phyloP scores from a whole-genome alignment of 257 asterid species.

The Solanum verrucosum region DNA sequence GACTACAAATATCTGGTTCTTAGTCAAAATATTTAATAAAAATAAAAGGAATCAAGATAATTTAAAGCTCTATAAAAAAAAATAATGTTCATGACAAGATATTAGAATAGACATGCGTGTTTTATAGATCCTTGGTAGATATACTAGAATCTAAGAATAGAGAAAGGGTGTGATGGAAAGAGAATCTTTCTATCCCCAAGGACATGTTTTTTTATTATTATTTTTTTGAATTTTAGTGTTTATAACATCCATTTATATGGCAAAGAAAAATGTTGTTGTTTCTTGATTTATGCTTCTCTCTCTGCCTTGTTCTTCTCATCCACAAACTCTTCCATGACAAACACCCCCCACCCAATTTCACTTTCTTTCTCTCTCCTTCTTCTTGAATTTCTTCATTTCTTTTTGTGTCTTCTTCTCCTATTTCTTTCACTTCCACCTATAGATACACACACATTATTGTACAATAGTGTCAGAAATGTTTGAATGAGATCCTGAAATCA shows the following conservation, averaged over 20 bases:
- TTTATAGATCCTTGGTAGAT: neutral
- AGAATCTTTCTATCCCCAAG: neutral
- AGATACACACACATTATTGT: neutral
- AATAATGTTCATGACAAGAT: neutral
- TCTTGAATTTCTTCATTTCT: neutral
- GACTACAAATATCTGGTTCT: neutral
- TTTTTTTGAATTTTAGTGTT: neutral
- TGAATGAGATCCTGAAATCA: neutral
- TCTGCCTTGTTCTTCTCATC: neutral
- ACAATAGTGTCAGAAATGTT: neutral
- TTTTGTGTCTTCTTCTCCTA: neutral
- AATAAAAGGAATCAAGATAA: neutral
- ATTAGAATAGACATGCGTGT: neutral
- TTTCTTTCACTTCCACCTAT: neutral
- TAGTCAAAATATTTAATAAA: neutral
- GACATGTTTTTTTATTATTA: too few species aligned
- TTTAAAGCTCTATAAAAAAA: neutral
- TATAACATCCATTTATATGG: neutral
- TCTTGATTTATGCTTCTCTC: neutral
- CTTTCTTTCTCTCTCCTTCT: neutral
- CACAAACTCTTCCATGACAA: neutral
- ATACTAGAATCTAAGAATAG: neutral
- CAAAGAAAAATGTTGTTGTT: neutral
- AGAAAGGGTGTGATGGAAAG: neutral
- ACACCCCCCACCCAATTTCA: neutral